Base-by-base conservation (phyloP, 352 stramenopile genomes). In the Phytophthora sp. region DNA sequence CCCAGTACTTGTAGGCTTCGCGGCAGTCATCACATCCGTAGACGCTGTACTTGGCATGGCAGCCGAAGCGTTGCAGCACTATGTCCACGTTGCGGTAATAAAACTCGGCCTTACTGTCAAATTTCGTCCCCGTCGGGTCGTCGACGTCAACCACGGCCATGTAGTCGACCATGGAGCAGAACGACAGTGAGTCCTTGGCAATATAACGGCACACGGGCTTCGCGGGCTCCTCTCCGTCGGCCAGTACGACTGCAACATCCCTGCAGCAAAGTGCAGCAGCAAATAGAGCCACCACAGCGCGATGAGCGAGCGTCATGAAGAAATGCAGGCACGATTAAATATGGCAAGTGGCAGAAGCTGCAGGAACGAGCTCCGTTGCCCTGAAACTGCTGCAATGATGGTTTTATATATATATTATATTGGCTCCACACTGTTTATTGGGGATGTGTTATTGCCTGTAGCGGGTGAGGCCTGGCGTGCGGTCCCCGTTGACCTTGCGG, bases 1-100 rank as follows among this genome's bases (percentile, higher is more conserved):
- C 73, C 85, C 85, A 95, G 69, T 95, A 92, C 65, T 95, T 94
- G 79, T 94, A 95, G n/a, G 87, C 87, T 24, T 94, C 87, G 8
- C 85, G 82, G 47, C 85, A 95, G 61, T 94, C 82, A 27, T 93
- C 85, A 47, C 87, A 94, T 45, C 70, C 84, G 64, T 94, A 94
- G 41, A 95, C 59, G 31, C 80, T 90, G 70, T 94, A 95, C 58
- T 86, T 87, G 41, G 73, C 81, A 55, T 89, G 84, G 44, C 87
- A 95, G 1, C 85, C 85, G 60, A 95, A 95, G 35, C 85, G 84
- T 61, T 89, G 82, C 26, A 95, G 74, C 30, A 95, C 78, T 20
- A 91, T 80, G 58, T 93, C 81, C 12, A 93, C 77, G 55, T 92
- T 95, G 2, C 88, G 82, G 57, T 91, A 94, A 69, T 93, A 93